Evolutionary conservation across 2,329 filamentous ascomycete species (phyloP).

Genomic region (Truncatella angustata): DNA sequence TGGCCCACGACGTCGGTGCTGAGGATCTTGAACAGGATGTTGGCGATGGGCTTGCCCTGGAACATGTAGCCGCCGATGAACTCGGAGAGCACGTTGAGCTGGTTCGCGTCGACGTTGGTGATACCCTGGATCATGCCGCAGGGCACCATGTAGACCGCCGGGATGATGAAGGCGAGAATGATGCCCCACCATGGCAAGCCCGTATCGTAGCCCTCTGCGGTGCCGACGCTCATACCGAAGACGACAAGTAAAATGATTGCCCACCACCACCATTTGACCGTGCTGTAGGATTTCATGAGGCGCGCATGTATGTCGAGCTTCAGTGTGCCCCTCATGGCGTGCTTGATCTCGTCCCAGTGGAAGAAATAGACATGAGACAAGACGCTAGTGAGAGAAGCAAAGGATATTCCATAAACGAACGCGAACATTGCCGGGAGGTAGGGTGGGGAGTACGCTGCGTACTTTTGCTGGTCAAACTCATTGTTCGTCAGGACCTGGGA

Average conservation of each 20-base stretch:
- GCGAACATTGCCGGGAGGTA: constrained; percentile 24
- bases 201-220: constrained; percentile 36
- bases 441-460: constrained; percentile 45
- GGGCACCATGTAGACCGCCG: constrained; percentile 43
- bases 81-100: constrained; percentile 45
- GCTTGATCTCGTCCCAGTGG: constrained; percentile 43
- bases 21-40: constrained; percentile 43
- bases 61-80: constrained; percentile 48
- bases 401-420: constrained; percentile 25
- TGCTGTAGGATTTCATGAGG: constrained; percentile 37
- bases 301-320: constrained; percentile 40
- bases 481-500: constrained; percentile 44
- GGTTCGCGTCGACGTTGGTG: constrained; percentile 48
- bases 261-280: constrained; percentile 46
- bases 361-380: constrained; percentile 44
- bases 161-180: constrained; percentile 40
- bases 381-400: constrained; percentile 29
- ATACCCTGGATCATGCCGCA: constrained; percentile 46
- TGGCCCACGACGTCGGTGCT: constrained; percentile 40
- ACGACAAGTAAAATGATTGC: constrained; percentile 30
- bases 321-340: constrained; percentile 24
- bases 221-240: constrained; percentile 23
- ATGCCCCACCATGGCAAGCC: constrained; percentile 44
- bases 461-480: constrained; percentile 45
- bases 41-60: constrained; percentile 42